Conservation (phyloP, 305 asterid species). For the Rubia tinctorum region DNA sequence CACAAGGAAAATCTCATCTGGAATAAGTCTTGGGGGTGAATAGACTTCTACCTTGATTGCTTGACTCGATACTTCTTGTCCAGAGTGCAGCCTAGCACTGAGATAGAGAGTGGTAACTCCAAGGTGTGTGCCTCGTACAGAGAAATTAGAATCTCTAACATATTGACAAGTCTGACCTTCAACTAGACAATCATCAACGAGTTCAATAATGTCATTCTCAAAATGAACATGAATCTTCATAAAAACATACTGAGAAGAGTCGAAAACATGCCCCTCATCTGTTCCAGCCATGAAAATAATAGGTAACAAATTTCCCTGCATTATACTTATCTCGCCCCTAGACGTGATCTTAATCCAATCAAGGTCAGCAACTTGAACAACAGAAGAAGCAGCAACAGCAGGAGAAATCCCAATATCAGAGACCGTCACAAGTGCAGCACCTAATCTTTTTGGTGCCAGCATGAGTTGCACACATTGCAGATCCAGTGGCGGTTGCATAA, state of each 20-base stretch:
- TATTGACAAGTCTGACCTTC: conserved; percentile 31
- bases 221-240: conserved; percentile 65
- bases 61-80: conserved; percentile 61
- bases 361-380: conserved; percentile 76
- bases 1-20: conserved; percentile 69
- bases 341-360: conserved; percentile 82
- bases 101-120: conserved; percentile 78
- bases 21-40: conserved; percentile 71
- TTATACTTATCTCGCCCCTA: conserved; percentile 61
- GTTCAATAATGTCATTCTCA: conserved; percentile 57
- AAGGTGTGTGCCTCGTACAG: conserved; percentile 48
- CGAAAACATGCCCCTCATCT: conserved; percentile 60
- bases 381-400: conserved; percentile 63
- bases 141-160: conserved; percentile 50
- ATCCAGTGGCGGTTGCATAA: conserved; percentile 39
- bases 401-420: conserved; percentile 79
- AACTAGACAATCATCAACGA: conserved; percentile 41
- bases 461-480: conserved; percentile 56
- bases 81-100: conserved; percentile 65
- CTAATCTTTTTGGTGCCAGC: conserved; percentile 78
- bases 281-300: conserved; percentile 59
- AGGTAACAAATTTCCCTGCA: conserved; percentile 59
- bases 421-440: conserved; percentile 66
- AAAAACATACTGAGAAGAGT: conserved; percentile 60
- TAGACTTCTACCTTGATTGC: conserved; percentile 72